A percentile compares a stretch with the other conserved stretches of the same genome.
Conservation (phyloP, 805 yeast species). For the Yamadazyma nakazawae region DNA sequence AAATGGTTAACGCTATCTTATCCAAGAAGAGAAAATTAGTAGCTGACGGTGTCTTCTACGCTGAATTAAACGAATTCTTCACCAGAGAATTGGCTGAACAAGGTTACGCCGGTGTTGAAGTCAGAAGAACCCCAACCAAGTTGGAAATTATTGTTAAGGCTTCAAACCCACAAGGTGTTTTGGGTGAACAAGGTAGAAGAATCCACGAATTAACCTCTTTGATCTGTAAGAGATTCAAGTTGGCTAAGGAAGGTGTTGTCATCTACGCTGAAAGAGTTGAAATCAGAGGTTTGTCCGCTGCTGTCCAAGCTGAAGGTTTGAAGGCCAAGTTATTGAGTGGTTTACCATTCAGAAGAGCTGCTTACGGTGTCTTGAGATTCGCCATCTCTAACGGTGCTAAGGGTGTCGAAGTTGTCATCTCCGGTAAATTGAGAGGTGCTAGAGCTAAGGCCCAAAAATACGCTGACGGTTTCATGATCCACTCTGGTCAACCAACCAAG, state of each 20-base stretch:
- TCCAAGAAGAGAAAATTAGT: constrained; percentile 99
- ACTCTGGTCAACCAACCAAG: constrained; percentile 99
- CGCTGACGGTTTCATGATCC: constrained; percentile 99
- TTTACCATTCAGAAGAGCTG: constrained; percentile 99
- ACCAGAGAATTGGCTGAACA: constrained; percentile 99
- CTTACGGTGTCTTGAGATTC: constrained; percentile 99
- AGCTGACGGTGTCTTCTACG: constrained; percentile 99
- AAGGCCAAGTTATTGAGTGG: constrained; percentile 97
- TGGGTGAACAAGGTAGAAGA: constrained; percentile 99
- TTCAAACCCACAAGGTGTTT: constrained; percentile 96
- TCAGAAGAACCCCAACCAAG: constrained; percentile 96
- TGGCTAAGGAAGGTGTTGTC: constrained; percentile 87
- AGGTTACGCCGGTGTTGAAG: constrained; percentile 99
- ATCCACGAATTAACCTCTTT: constrained; percentile 97
- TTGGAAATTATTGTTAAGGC: constrained; percentile 99
- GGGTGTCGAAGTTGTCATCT: constrained; percentile 99
- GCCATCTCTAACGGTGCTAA: constrained; percentile 99
- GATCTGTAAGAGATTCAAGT: constrained; percentile 98
- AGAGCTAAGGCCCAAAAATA: constrained; percentile 99
- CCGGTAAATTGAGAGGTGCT: constrained; percentile 99
- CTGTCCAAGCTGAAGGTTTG: constrained; percentile 99
- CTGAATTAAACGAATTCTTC: constrained; percentile 99
- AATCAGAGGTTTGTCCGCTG: constrained; percentile 99
- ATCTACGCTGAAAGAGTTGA: constrained; percentile 98
- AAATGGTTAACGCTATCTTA: constrained; percentile 47